Conservation (phyloP, 2,329 filamentous ascomycete species). For the Stagonosporopsis vannaccii region DNA sequence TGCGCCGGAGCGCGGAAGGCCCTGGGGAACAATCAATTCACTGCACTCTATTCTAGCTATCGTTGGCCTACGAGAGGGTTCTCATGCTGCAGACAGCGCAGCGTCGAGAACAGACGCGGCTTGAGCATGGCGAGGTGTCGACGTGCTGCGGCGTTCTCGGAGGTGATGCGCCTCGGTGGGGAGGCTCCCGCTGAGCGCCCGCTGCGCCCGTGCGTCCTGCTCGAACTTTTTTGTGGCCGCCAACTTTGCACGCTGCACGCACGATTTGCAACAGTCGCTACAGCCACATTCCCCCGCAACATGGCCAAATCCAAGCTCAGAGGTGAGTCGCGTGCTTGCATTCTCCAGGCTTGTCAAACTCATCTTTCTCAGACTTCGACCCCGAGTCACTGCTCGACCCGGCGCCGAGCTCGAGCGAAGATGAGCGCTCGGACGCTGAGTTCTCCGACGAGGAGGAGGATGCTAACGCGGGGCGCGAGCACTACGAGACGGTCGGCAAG, state of each 20-base stretch:
- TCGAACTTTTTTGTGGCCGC: constrained; percentile 41
- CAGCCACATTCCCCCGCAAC: constrained; percentile 1
- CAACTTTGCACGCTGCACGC: constrained; percentile 25
- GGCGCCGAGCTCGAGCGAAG: constrained; percentile 62
- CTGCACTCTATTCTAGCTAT: no score
- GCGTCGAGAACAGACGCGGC: constrained; percentile 63
- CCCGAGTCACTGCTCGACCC: constrained; percentile 73
- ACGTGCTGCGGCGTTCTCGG: constrained; percentile 27
- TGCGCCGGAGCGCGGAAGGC: constrained; percentile 77
- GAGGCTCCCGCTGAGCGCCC: constrained; percentile 2
- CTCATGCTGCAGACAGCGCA: constrained; percentile 70
- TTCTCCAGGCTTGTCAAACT: background rate
- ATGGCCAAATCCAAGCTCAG: constrained; percentile 44
- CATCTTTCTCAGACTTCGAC: constrained; percentile 70
- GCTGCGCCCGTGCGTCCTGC: constrained; percentile 10
- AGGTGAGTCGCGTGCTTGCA: constrained; percentile 25
- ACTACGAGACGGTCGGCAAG: constrained; percentile 85
- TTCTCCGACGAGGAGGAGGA: constrained; percentile 47
- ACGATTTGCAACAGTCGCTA: constrained; percentile 2
- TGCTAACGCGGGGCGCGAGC: constrained; percentile 74
- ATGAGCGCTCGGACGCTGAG: constrained; percentile 62
- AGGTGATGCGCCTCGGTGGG: constrained; percentile 30
- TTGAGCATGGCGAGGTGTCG: constrained; percentile 48
- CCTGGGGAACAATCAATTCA: constrained; percentile 60
- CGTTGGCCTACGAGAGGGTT: constrained; percentile 74